Evolutionary conservation across 1,139 yeast genomes (phyloP), one percentile per base, ranked within the genome.

Genomic region (Yamadazyma taylorii): DNA sequence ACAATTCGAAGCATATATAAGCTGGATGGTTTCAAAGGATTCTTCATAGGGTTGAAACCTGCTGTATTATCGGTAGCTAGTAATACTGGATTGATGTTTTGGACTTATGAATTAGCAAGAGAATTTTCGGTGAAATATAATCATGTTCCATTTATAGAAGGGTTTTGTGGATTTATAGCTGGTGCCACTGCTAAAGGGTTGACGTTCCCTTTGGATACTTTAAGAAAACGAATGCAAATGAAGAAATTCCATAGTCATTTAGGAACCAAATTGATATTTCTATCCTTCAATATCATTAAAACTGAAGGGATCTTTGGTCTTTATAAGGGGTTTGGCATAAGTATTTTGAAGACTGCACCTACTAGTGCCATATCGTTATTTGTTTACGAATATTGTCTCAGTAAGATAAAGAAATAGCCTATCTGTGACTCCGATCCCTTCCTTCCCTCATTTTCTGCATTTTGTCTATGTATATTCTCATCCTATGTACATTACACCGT

Each of bases 151-250:
- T 61, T 77, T 13, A 67, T 80, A 5, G 88, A 81, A 42, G 83
- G 81, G 0, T 47, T 76, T 12, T 82, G 90, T 41, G 95, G 96
- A 5, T 69, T 87, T 33, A 38, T 78, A 0, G 95, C 97, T 0
- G 97, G 97, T 0, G 69, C 80, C 0, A 51, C 79, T 5, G 76
- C 95, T 15, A 92, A 90, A 56, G 77, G 81, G 0, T 50, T 79
- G 0, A 81, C 89, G 0, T 92, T 88, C 58, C 98, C 98, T 0
- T 59, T 92, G 35, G 98, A 92, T 56, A 79, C 95, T 0, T 56
- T 90, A 5, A 69, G 97, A 24, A 82, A 90, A 51, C 67, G 96
- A 35, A 61, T 85, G 33, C 97, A 90, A 56, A 79, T 90, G 50
- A 49, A 46, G 24, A 23, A 21, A 17, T 36, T 19, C 31, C 13